Conservation (phyloP, 768 basidiomycete species). For the Clitopilus hobsonii region DNA sequence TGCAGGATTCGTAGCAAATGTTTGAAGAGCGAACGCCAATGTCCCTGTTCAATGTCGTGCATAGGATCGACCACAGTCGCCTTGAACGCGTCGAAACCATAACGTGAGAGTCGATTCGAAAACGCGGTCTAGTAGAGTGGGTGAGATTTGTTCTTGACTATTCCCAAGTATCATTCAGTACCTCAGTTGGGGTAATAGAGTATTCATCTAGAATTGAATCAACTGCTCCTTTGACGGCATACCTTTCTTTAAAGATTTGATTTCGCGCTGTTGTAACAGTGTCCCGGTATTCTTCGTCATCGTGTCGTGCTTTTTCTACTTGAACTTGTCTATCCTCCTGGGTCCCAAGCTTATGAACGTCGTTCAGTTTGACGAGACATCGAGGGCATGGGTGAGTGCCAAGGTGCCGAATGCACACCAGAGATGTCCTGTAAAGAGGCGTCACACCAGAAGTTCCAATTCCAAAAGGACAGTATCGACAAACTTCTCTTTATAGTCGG, state of each 20-base stretch:
- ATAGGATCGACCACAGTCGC: slow-evolving; percentile 29
- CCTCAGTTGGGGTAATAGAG: slow-evolving; percentile 18
- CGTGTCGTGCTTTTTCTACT: slow-evolving; percentile 7
- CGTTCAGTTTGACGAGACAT: slow-evolving; percentile 18
- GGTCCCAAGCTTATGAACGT: slow-evolving; percentile 20
- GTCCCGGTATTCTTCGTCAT: background rate
- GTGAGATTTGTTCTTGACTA: background rate
- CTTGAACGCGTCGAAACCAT: slow-evolving; percentile 17
- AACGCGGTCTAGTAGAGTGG: slow-evolving; percentile 18
- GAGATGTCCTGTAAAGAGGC: slow-evolving; percentile 18
- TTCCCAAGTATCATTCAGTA: background rate
- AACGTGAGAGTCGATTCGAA: slow-evolving; percentile 10
- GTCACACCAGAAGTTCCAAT: background rate
- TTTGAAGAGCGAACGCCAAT: slow-evolving; percentile 31
- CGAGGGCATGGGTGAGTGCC: slow-evolving; percentile 32
- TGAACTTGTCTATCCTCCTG: slow-evolving; percentile 11
- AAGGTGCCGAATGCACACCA: slow-evolving; percentile 27
- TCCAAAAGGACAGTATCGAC: slow-evolving; percentile 4
- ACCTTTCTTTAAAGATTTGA: background rate
- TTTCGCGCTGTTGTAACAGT: background rate
- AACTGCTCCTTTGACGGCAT: slow-evolving; percentile 5
- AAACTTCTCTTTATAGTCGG: slow-evolving; percentile 33
- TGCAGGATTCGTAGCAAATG: slow-evolving; percentile 32
- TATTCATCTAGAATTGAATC: slow-evolving; percentile 14
- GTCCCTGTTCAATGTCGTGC: slow-evolving; percentile 36